A percentile compares a stretch with the other conserved stretches of the same genome.
Conservation (phyloP, 345 rosid genomes). For the Lagerstroemia speciosa region DNA sequence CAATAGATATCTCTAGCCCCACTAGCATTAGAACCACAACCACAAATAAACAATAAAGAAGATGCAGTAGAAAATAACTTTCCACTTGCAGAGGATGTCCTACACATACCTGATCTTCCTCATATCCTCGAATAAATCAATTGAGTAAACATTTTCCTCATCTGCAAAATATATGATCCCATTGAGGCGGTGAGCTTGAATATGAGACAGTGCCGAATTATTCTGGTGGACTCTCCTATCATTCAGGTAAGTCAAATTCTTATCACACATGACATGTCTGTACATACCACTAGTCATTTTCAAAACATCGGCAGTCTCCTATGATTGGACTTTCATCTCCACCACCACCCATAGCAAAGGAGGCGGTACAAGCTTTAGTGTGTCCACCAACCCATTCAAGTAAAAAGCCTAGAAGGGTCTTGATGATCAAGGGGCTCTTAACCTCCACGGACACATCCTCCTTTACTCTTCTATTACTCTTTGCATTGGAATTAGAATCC, state of each 20-base stretch:
- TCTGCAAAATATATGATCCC: constrained; percentile 55
- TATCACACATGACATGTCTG: constrained; percentile 49
- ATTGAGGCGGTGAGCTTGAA: constrained; percentile 50
- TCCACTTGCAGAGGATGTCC: not conserved
- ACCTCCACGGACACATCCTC: constrained; percentile 13
- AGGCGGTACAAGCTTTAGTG: constrained; percentile 38
- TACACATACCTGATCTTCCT: constrained; percentile 43
- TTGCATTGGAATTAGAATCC: constrained; percentile 1
- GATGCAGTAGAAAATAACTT: not conserved
- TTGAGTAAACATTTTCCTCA: constrained; percentile 30
- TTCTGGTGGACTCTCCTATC: constrained; percentile 45
- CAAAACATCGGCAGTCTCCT: constrained; percentile 42
- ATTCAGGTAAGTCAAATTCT: constrained; percentile 35
- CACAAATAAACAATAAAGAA: not conserved
- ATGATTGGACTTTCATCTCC: constrained; percentile 48
- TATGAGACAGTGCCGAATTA: constrained; percentile 52
- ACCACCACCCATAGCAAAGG: constrained; percentile 67
- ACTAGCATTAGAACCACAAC: not conserved
- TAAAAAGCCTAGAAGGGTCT: constrained; percentile 43
- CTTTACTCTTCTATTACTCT: constrained; percentile 13
- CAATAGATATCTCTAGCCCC: not conserved
- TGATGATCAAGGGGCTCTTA: constrained; percentile 44
- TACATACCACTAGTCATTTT: constrained; percentile 46
- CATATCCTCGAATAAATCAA: constrained; percentile 46
- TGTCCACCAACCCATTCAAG: constrained; percentile 40